Conservation (phyloP, 805 yeast species). For the Saturnispora kantuleensis region DNA sequence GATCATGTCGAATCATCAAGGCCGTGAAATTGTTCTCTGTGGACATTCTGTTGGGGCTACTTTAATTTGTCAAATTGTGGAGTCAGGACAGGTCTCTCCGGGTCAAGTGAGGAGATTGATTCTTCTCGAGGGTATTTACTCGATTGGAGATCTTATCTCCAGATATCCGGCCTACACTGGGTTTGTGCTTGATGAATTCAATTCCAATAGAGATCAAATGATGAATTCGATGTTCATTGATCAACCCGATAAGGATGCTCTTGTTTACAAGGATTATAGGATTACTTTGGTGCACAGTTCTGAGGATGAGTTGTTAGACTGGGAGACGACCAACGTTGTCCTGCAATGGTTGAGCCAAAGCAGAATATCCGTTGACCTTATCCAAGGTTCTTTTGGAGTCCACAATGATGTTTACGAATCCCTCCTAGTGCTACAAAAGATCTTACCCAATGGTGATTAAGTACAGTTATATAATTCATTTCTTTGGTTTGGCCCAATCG, state of each 20-base stretch:
- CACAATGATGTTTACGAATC: constrained; percentile 58
- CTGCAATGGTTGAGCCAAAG: constrained; percentile 22
- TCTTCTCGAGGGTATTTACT: constrained; percentile 64
- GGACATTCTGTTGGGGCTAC: constrained; percentile 87
- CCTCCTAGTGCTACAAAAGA: constrained; percentile 23
- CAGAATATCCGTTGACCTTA: constrained; percentile 12
- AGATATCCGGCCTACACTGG: constrained; percentile 53
- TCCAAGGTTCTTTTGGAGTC: constrained; percentile 38
- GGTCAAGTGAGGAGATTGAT: constrained; percentile 19
- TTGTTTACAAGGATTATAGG: constrained; percentile 9
- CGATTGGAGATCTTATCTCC: constrained; percentile 36
- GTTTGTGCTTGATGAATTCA: constrained; percentile 55
- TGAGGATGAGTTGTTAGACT: constrained; percentile 54
- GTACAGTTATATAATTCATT: background rate
- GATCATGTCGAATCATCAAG: constrained; percentile 22
- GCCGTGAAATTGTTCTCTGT: constrained; percentile 34
- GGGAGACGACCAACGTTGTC: constrained; percentile 39
- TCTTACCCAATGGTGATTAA: background rate
- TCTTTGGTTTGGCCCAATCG: constrained; percentile 46
- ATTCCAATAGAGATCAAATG: constrained; percentile 11
- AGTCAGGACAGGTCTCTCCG: constrained; percentile 9
- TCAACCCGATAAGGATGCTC: background rate
- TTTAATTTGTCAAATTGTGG: constrained; percentile 43
- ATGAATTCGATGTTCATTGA: constrained; percentile 15
- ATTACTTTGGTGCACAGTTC: constrained; percentile 48